These are phyloP conservation scores for Jaminaea rosea DNA, from an alignment of 1,284 basidiomycete species.

Conservation along the genomic window DNA sequence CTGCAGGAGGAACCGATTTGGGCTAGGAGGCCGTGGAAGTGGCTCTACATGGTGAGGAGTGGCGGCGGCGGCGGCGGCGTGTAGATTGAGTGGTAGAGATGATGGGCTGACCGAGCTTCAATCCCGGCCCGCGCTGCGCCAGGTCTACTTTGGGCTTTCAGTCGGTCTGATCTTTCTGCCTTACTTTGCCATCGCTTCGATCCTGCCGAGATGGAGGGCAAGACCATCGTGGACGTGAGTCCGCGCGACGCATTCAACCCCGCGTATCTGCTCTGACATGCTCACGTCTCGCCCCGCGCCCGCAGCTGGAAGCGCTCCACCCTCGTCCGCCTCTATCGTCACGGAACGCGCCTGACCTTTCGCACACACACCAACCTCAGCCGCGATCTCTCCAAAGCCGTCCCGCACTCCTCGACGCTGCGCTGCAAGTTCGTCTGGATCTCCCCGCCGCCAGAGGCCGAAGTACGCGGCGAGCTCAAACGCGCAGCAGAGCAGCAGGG, in stretches of 20 bases:
- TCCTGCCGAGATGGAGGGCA: slow-evolving; percentile 18
- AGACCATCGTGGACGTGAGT: slow-evolving; percentile 28
- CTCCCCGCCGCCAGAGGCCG: slow-evolving; percentile 14
- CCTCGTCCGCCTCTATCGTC: slow-evolving; percentile 29
- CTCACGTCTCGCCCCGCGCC: too few species aligned
- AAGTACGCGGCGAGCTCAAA: slow-evolving; percentile 30
- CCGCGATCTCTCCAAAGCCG: slow-evolving; percentile 21
- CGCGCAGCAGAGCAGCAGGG: slow-evolving; percentile 27
- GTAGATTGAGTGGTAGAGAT: too few species aligned
- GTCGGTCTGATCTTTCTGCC: slow-evolving; percentile 30
- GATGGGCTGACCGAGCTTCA: too few species aligned
- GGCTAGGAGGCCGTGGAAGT: slow-evolving; percentile 32
- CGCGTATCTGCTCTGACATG: too few species aligned
- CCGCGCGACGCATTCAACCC: too few species aligned
- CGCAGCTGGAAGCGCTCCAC: slow-evolving; percentile 40
- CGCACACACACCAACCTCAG: slow-evolving; percentile 31
- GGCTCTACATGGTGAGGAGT: slow-evolving; percentile 34
- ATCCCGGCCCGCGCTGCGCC: too few species aligned
- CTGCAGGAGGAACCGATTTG: slow-evolving; percentile 29
- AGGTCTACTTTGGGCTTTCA: slow-evolving; percentile 33
- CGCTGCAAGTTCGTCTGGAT: slow-evolving; percentile 35
- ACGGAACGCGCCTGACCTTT: slow-evolving; percentile 32
- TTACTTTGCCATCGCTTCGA: slow-evolving; percentile 19
- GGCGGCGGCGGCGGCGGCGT: too few species aligned
- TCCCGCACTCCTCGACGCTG: slow-evolving; percentile 32